Conservation (phyloP, 805 yeast genomes). For the Saccharomycopsis oosterbeekiorum region DNA sequence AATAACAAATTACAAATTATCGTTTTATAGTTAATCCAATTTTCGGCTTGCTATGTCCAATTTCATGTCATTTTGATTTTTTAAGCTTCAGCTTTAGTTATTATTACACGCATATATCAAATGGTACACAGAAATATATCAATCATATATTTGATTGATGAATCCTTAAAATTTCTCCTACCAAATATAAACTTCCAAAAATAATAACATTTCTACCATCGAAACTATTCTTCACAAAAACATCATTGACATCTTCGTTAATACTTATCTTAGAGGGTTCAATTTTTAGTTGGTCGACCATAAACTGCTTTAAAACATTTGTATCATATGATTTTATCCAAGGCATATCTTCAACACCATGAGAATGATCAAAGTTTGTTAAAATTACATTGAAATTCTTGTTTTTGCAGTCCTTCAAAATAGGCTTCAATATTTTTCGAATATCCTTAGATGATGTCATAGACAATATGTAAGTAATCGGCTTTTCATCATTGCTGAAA, state of each 20-base stretch:
- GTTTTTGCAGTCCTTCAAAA: slow-evolving; percentile 28
- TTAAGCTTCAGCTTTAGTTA: neutral
- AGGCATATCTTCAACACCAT: slow-evolving; percentile 78
- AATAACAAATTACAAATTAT: too few relatives aligned
- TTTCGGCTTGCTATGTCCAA: too few relatives aligned
- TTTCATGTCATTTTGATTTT: too few relatives aligned
- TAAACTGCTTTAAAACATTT: slow-evolving; percentile 24
- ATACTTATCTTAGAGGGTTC: neutral
- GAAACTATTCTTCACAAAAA: neutral
- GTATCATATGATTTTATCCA: slow-evolving; percentile 58
- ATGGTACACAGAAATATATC: too few relatives aligned
- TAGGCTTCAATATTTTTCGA: slow-evolving; percentile 37
- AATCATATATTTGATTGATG: slow-evolving; percentile 19
- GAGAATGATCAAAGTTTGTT: slow-evolving; percentile 43
- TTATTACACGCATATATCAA: too few relatives aligned
- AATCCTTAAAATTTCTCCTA: slow-evolving; percentile 42
- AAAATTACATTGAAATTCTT: slow-evolving; percentile 39
- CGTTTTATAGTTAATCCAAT: too few relatives aligned
- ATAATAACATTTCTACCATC: slow-evolving; percentile 32
- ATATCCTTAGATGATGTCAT: slow-evolving; percentile 67
- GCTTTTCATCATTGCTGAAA: slow-evolving; percentile 17
- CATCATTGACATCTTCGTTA: neutral
- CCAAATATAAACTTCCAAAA: slow-evolving; percentile 65
- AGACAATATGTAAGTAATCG: slow-evolving; percentile 51
- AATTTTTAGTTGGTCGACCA: slow-evolving; percentile 19